Evolutionary conservation across 148 eudicot species (phyloP).

Genomic region (Cornus controversa): DNA sequence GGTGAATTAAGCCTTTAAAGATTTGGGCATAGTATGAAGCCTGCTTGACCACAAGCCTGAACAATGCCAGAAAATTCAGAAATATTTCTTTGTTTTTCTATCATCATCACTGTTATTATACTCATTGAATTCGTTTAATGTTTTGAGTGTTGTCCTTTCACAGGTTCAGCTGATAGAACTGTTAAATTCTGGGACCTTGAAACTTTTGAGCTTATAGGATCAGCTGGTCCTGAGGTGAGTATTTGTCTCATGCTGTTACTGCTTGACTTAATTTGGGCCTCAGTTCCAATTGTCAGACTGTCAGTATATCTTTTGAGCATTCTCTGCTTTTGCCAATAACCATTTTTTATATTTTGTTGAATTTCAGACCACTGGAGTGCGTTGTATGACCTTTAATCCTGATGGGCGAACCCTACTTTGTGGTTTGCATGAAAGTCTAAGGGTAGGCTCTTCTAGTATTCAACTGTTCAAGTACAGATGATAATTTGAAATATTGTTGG

Average conservation of each 20-base stretch:
- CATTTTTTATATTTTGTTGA: slow-evolving; percentile 12
- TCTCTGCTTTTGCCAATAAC: slow-evolving; percentile 1
- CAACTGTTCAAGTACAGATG: slow-evolving; percentile 7
- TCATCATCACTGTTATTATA: slow-evolving; percentile 1
- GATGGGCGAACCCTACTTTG: slow-evolving; percentile 94
- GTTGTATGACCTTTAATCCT: slow-evolving; percentile 90
- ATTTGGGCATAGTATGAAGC: not conserved
- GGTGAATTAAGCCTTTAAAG: not conserved
- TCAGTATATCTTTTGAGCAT: slow-evolving; percentile 3
- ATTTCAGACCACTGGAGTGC: slow-evolving; percentile 83
- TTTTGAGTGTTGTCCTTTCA: slow-evolving; percentile 1
- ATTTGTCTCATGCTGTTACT: slow-evolving; percentile 6
- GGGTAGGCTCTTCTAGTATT: slow-evolving; percentile 39
- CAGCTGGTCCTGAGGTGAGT: slow-evolving; percentile 93
- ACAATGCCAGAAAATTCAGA: not conserved
- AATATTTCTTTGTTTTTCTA: not conserved
- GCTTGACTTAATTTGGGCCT: slow-evolving; percentile 5
- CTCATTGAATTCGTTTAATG: too few species aligned
- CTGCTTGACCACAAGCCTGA: not conserved
- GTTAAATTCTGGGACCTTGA: slow-evolving; percentile 99
- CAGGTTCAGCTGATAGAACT: slow-evolving; percentile 90
- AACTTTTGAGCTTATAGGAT: slow-evolving; percentile 96
- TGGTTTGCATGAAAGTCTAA: slow-evolving; percentile 90
- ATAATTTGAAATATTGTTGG: not conserved
- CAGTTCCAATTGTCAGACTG: not conserved